Conservation (phyloP, 2,329 filamentous ascomycete species). For the Shiraia sp. region DNA sequence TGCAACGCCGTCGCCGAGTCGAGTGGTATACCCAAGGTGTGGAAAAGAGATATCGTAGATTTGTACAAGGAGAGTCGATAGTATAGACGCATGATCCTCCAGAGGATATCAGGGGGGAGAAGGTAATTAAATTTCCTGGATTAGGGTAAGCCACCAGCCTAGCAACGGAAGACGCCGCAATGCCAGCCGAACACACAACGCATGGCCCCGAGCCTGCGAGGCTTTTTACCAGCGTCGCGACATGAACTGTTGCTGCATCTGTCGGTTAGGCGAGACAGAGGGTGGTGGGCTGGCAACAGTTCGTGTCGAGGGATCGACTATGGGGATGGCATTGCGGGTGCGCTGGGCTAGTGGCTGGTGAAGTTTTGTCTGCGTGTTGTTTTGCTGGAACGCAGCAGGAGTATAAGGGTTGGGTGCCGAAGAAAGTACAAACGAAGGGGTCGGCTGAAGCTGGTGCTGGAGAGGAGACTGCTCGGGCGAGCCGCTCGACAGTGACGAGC, state of each 20-base stretch:
- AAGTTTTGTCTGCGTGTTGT: slow-evolving; percentile 69
- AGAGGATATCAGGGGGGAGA: slow-evolving; percentile 41
- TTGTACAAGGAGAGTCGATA: slow-evolving; percentile 49
- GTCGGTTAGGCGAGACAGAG: slow-evolving; percentile 66
- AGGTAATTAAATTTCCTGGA: slow-evolving; percentile 38
- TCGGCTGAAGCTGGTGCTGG: slow-evolving; percentile 75
- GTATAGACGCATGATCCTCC: slow-evolving; percentile 47
- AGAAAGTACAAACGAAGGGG: slow-evolving; percentile 75
- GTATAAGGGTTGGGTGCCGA: slow-evolving; percentile 58
- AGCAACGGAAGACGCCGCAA: slow-evolving; percentile 46
- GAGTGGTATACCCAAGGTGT: slow-evolving; percentile 48
- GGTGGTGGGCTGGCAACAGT: slow-evolving; percentile 88
- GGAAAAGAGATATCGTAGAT: slow-evolving; percentile 47
- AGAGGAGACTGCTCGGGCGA: slow-evolving; percentile 91
- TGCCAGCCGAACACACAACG: slow-evolving; percentile 34
- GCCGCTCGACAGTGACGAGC: slow-evolving; percentile 91
- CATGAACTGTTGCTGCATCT: slow-evolving; percentile 60
- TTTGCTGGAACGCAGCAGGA: slow-evolving; percentile 64
- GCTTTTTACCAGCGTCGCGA: slow-evolving; percentile 53
- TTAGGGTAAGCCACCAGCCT: slow-evolving; percentile 43
- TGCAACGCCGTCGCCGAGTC: slow-evolving; percentile 48
- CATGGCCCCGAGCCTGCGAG: slow-evolving; percentile 37
- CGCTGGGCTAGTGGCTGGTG: slow-evolving; percentile 90
- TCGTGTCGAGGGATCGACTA: slow-evolving; percentile 93
- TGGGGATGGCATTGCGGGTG: slow-evolving; percentile 92